Percentiles rank a stretch among this genome's conserved stretches.
phyloP scores from a whole-genome alignment of 495 filamentous ascomycete genomes.

The Alectoria sarmentosa region DNA sequence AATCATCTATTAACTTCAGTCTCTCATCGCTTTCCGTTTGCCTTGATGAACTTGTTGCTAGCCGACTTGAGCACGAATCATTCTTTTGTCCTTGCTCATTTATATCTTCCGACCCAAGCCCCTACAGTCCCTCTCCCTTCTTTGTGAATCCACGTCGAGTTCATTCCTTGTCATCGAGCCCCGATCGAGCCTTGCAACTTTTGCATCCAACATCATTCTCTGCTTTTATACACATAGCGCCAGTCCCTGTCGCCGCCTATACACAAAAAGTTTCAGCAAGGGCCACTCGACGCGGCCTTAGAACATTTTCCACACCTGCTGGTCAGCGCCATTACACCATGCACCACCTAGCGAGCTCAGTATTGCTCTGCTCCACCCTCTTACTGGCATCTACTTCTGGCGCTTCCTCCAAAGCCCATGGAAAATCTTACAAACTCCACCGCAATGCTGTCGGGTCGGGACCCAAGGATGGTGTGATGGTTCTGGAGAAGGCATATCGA shows the following conservation, averaged over 20 bases:
- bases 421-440: conserved; percentile 53
- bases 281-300: conserved; percentile 18
- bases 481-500: conserved; percentile 53
- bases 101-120: not conserved
- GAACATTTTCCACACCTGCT: conserved; percentile 24
- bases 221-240: not conserved
- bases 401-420: conserved; percentile 31
- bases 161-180: conserved; percentile 4
- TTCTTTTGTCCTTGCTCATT: conserved; percentile 10
- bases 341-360: conserved; percentile 31
- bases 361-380: conserved; percentile 9
- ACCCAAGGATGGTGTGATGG: conserved; percentile 43
- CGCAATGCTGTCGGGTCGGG: conserved; percentile 44
- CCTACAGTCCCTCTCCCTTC: not conserved
- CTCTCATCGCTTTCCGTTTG: conserved; percentile 1
- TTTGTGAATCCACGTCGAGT: not conserved
- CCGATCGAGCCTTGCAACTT: conserved; percentile 1
- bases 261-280: not conserved
- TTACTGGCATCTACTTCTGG: conserved; percentile 22
- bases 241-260: conserved; percentile 1
- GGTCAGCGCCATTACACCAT: conserved; percentile 25
- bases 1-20: not conserved
- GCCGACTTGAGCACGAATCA: conserved; percentile 6
- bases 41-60: conserved; percentile 1
- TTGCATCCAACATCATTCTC: not conserved